Percentiles rank a stretch among this genome's conserved stretches.
Evolutionary conservation across 352 stramenopile species (phyloP).

Genomic region (Phytopythium boreale): DNA sequence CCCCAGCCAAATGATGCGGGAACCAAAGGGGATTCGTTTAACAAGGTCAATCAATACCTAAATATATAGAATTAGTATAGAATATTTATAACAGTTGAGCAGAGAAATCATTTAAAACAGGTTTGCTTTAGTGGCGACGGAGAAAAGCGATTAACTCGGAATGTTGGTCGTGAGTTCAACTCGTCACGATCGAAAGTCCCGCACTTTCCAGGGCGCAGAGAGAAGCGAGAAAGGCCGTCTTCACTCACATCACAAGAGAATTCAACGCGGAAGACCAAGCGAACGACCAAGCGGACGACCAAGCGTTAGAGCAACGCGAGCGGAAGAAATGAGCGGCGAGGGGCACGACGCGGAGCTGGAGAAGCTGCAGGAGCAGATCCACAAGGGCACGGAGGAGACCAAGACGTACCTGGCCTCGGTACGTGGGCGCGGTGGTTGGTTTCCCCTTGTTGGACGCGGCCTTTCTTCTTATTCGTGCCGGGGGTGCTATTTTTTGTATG

Average conservation of each 20-base stretch:
- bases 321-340: slow-evolving; percentile 4
- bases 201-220: neutral
- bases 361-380: slow-evolving; percentile 69
- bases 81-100: too few relatives aligned
- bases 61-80: neutral
- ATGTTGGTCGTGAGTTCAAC: slow-evolving; percentile 4
- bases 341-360: slow-evolving; percentile 31
- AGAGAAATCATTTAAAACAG: too few relatives aligned
- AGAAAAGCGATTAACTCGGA: neutral
- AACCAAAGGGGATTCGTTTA: neutral
- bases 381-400: slow-evolving; percentile 66
- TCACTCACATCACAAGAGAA: slow-evolving; percentile 6
- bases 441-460: neutral
- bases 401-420: slow-evolving; percentile 67
- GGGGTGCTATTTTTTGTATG: neutral
- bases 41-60: neutral
- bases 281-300: neutral
- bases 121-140: too few relatives aligned
- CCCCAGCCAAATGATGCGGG: neutral
- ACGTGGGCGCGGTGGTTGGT: slow-evolving; percentile 1
- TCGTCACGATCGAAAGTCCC: slow-evolving; percentile 6
- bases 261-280: neutral
- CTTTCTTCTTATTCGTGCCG: neutral
- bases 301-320: neutral
- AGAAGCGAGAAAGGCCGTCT: neutral